These are phyloP conservation scores for Auricularia heimuer DNA, from an alignment of 768 basidiomycete genomes.

Conservation along the genomic window DNA sequence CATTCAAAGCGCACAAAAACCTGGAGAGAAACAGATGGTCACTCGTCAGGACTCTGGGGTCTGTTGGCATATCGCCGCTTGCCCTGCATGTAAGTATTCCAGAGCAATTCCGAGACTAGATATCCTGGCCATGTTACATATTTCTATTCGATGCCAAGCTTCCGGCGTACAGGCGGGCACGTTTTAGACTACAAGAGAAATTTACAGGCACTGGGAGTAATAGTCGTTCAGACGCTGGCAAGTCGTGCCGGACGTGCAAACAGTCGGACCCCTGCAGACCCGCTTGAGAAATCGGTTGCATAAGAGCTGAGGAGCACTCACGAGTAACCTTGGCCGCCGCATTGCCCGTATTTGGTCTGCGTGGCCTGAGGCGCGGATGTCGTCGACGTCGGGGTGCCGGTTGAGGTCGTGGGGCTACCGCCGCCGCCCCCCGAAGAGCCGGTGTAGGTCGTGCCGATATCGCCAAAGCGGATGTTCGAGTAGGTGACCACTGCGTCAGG, in stretches of 20 bases:
- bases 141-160: too few species aligned
- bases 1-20: too few species aligned
- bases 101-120: too few species aligned
- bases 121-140: too few species aligned
- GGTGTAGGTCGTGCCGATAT: constrained; percentile 37
- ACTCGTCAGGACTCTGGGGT: too few species aligned
- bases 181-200: not conserved
- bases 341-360: constrained; percentile 1
- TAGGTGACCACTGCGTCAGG: constrained; percentile 37
- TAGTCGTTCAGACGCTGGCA: constrained; percentile 3
- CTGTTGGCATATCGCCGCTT: too few species aligned
- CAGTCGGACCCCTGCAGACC: constrained; percentile 7
- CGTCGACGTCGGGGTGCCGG: not conserved
- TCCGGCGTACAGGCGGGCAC: too few species aligned
- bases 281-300: not conserved
- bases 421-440: not conserved
- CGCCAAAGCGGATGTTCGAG: constrained; percentile 48
- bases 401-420: not conserved
- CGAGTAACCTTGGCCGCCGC: not conserved
- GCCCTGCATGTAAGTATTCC: too few species aligned
- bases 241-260: constrained; percentile 8
- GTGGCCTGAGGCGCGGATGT: not conserved
- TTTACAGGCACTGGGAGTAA: constrained; percentile 1
- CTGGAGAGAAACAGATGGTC: too few species aligned
- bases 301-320: not conserved